Conservation (phyloP, 1,284 basidiomycete genomes). For the Cystobasidium sp. region DNA sequence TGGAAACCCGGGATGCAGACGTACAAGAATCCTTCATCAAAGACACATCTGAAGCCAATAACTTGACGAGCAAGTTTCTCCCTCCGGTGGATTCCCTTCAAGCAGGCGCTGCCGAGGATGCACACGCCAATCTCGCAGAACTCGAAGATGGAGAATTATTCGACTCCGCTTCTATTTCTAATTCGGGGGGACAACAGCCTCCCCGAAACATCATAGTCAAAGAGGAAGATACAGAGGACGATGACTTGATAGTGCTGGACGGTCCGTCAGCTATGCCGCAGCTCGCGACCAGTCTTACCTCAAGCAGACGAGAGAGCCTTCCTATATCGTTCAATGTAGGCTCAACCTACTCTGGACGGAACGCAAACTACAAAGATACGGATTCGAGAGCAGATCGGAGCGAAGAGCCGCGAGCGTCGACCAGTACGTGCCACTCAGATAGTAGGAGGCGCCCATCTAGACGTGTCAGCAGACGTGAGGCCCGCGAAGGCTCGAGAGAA, state of each 20-base stretch:
- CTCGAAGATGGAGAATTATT: constrained; percentile 17
- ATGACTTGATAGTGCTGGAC: constrained; percentile 10
- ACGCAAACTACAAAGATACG: not conserved
- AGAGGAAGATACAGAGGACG: not conserved
- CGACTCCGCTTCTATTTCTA: constrained; percentile 4
- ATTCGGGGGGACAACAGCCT: not conserved
- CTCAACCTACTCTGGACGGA: constrained; percentile 4
- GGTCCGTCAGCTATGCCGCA: not conserved
- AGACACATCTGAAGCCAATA: no score
- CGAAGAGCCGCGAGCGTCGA: not conserved
- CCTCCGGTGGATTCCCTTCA: not conserved
- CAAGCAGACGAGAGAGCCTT: constrained; percentile 9
- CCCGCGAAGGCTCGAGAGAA: no score
- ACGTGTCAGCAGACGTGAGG: no score
- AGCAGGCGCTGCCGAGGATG: not conserved
- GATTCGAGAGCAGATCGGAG: not conserved
- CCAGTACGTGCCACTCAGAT: no score
- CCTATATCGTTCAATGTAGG: constrained; percentile 11
- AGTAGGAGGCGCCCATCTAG: no score
- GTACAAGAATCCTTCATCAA: no score
- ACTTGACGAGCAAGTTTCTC: no score
- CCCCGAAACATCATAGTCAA: not conserved
- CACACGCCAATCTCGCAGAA: not conserved
- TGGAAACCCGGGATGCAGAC: not conserved
- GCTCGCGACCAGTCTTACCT: not conserved